Evolutionary conservation across 768 basidiomycete species (phyloP).

Genomic region (Rhizopogon vinicolor): DNA sequence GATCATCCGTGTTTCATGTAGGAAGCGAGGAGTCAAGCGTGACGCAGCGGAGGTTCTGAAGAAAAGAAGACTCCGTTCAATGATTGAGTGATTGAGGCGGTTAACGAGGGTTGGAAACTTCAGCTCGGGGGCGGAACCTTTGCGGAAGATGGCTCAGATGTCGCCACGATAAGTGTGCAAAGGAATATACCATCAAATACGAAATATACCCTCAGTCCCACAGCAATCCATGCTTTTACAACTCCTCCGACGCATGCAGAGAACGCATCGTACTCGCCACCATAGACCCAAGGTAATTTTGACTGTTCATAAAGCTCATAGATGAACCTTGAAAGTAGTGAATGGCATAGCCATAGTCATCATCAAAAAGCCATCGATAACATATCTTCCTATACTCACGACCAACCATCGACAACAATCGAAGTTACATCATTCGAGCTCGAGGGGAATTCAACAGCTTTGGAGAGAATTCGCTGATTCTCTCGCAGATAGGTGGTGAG

Average conservation of each 20-base stretch:
- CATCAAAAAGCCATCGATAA: conserved; percentile 5
- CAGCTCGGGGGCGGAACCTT: conserved; percentile 66
- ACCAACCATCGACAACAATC: conserved; percentile 81
- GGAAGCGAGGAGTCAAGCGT: conserved; percentile 59
- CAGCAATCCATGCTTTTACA: conserved; percentile 61
- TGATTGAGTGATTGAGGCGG: conserved; percentile 51
- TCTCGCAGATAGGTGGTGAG: conserved; percentile 49
- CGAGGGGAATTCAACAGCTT: conserved; percentile 27
- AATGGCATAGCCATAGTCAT: conserved; percentile 5
- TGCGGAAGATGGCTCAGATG: neutral
- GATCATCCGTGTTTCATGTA: conserved; percentile 69
- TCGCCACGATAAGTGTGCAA: neutral
- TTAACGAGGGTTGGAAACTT: conserved; percentile 67
- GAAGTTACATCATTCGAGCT: conserved; percentile 25
- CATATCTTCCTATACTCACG: conserved; percentile 50
- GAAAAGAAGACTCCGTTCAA: conserved; percentile 67
- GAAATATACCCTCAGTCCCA: conserved; percentile 64
- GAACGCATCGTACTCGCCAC: conserved; percentile 71
- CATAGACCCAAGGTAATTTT: conserved; percentile 77
- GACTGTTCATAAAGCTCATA: conserved; percentile 60
- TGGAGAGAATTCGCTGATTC: conserved; percentile 35
- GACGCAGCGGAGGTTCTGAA: conserved; percentile 73
- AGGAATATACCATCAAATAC: conserved; percentile 74
- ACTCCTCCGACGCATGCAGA: conserved; percentile 41
- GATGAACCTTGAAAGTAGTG: conserved; percentile 53